Evolutionary conservation across 2,329 filamentous ascomycete genomes (phyloP), one percentile per base, ranked within the genome.

Genomic region (Fusarium sp.): DNA sequence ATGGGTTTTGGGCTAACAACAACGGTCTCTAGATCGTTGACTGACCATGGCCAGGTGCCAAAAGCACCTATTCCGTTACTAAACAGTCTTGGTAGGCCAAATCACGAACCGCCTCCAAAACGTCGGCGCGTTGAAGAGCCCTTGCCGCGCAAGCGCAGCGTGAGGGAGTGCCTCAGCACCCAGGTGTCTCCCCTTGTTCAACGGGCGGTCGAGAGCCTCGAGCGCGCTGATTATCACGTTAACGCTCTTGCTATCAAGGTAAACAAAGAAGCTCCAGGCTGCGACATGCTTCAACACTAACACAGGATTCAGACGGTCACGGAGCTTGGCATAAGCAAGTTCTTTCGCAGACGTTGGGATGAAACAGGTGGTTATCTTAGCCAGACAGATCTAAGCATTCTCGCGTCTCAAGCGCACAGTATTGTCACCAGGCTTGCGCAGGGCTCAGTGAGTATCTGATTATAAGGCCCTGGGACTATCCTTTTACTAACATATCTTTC

Each of bases 101-200:
- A 53, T 13, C 62, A 73, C 20, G 75, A 74, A 51, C 76, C 78
- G 47, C 74, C 75, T 8, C 53, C 62, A 8, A 80, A 80, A 67
- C 72, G 74, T 37, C 72, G 74, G 55, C 76, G 78, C 53, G 70
- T 78, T 5, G 30, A 54, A 69, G 71, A 26, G 67, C 54, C 55
- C 44, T 40, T 47, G 45, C 40, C 57, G 55, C 54, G 57, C 20
- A 57, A 67, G 57, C 58, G 71, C 23, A 58, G 46, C 30, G 50
- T 78, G 0, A 70, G 69, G 46, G 57, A 70, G 1, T 77, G 77
- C 36, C 41, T 81, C 10, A 67, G 65, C 23, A 55, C 65, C 2
- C 77, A 80, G 36, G 73, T 81, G 3, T 57, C 78, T 6, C 80
- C 80, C 2, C 74, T 77, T 28, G 72, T 82, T 15, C 66, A 72